Base-by-base conservation (phyloP, 1,139 yeast genomes). In the Blastobotrys niveus region DNA sequence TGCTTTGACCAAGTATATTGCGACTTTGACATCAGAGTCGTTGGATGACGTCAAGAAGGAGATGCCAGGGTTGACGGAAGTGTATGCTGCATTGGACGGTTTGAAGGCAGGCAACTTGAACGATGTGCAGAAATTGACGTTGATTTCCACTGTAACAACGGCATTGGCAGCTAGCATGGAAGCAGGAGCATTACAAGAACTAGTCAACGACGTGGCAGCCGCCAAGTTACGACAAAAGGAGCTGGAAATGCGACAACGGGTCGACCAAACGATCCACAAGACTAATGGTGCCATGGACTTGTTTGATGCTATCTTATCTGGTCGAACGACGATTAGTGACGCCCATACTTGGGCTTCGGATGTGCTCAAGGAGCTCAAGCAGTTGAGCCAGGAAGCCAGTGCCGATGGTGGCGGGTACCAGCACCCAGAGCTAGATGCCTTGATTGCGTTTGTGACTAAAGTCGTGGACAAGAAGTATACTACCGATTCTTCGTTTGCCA, bases 391-490 rank as follows among this genome's bases (percentile, higher is more conserved):
- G 9, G 9, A 17, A 19, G 38, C 33, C 10, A 9, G 30, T 14
- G 17, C 3, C 10, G 27, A 3, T 7, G 36, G 19, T 9, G 22
- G 22, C 22, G 36, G 19, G 17, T 36, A 25, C 18, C 20, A n/a
- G 14, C 39, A 36, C 15, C 35, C 41, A n/a, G 41, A 38, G 20
- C 26, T 30, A 6, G 41, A 21, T 4, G 27, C 22, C 6, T 10
- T 38, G 29, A 7, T 38, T 20, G 41, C 19, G 2, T 30, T 30
- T 14, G n/a, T 38, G 21, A 7, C 2, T 17, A 38, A 38, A 17
- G 12, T 38, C 14, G 4, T 22, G 14, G 20, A 24, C 19, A 21
- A 21, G 3, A 10, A 14, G 9, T 36, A 25, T 22, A 20, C 29
- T 5, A 15, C 12, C 14, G 39, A 36, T 25, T 3, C n/a, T 3